Base-by-base conservation (phyloP, 192 early-diverging fungal species). In the Jimgerdemannia lactiflua region DNA sequence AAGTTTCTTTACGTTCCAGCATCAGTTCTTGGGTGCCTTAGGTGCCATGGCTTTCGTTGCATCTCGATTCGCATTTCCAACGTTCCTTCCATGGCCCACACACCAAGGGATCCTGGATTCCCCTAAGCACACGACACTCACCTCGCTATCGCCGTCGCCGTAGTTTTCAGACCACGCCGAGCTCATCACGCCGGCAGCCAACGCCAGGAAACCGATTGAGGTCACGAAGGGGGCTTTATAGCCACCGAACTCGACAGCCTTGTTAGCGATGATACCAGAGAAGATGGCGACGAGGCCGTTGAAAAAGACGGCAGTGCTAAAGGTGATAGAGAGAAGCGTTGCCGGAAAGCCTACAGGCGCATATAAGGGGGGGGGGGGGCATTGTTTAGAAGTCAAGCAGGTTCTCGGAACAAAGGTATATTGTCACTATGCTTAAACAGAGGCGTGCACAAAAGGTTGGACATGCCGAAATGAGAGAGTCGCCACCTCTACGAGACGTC, bases 161-260 rank as follows among this genome's bases (percentile, higher is more conserved):
- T 91, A 95, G 74, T 95, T 95, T 65, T 95, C 94, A 17, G 75
- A 78, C 94, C 94, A 95, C 11, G 85, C 82, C 7, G 70, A 68
- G 2, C 68, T 71, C 29, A 95, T 87, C 65, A 91, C 73, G 4
- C 77, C 49, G 14, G 78, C 85, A 49, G 88, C 89, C 42, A 84
- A 64, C 39, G 70, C 67, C 39, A 92, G 77, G 19, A 91, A 79
- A 3, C 75, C 64, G 67, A 88, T 84, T 3, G 92, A 85, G 11
- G 78, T 83, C 67, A 87, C 79, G 77, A 92, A 95, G 4, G 94
- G 94, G 8, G 89, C 86, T 3, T 83, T 83, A 39, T 86, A 41
- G 9, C 91, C 91, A 39, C 74, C 91, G 40, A 70, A 43, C 64
- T 86, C 80, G 29, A 89, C 92, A 4, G 85, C 69, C 4, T 80